Evolutionary conservation across 2,329 filamentous ascomycete genomes (phyloP).

Genomic region (Xylaria sp.): DNA sequence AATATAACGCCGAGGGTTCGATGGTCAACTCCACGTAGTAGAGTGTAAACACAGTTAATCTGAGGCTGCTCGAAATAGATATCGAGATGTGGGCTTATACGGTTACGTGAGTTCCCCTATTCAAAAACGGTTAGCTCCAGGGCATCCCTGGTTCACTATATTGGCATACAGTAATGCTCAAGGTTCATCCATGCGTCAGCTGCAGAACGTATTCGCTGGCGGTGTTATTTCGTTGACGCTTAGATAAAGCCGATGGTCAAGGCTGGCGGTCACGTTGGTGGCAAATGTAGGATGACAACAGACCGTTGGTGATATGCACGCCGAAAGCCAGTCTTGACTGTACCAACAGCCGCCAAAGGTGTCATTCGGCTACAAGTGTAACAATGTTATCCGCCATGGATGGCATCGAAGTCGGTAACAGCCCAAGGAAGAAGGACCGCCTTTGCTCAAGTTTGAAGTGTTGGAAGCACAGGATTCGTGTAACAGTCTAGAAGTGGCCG

Average conservation of each 20-base stretch:
- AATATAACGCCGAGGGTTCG: slow-evolving; percentile 10
- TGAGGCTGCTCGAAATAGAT: slow-evolving; percentile 29
- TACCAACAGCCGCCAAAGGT: slow-evolving; percentile 15
- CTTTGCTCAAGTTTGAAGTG: neutral
- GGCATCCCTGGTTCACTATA: slow-evolving; percentile 17
- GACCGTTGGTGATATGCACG: slow-evolving; percentile 15
- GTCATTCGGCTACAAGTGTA: slow-evolving; percentile 20
- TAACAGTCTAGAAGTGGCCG: slow-evolving; percentile 10
- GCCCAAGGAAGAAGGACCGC: slow-evolving; percentile 7
- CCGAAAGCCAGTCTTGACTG: slow-evolving; percentile 7
- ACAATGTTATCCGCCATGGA: slow-evolving; percentile 20
- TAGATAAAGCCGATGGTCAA: slow-evolving; percentile 19
- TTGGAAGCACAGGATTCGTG: neutral
- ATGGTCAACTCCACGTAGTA: neutral
- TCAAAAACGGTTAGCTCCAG: slow-evolving; percentile 32
- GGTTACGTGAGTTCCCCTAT: slow-evolving; percentile 29
- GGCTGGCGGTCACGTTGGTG: slow-evolving; percentile 8
- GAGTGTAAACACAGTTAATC: slow-evolving; percentile 6
- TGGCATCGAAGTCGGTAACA: slow-evolving; percentile 8
- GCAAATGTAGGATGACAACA: slow-evolving; percentile 4
- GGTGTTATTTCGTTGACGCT: slow-evolving; percentile 15
- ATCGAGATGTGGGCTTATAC: slow-evolving; percentile 29
- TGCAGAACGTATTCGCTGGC: slow-evolving; percentile 21
- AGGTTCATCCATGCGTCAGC: slow-evolving; percentile 20
- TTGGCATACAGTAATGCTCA: slow-evolving; percentile 35